phyloP scores from a whole-genome alignment of 768 basidiomycete species.

The Hysterangium stoloniferum region DNA sequence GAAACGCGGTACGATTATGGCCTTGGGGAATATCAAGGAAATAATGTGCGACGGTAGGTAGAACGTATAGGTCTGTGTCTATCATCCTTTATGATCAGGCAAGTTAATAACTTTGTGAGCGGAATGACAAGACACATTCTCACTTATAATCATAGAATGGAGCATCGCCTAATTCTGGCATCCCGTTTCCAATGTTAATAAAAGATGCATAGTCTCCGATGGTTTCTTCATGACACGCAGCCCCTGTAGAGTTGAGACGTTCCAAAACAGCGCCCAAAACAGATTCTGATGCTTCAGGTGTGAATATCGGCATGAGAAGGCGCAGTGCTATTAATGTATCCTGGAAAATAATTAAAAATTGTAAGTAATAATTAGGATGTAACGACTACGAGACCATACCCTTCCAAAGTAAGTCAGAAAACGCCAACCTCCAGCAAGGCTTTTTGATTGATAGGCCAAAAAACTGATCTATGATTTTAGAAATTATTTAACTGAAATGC shows the following conservation, averaged over 20 bases:
- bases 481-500: neutral
- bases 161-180: slow-evolving; percentile 29
- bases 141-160: slow-evolving; percentile 35
- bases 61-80: slow-evolving; percentile 35
- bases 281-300: slow-evolving; percentile 32
- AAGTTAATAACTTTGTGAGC: neutral
- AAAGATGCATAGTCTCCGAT: slow-evolving; percentile 35
- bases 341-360: slow-evolving; percentile 26
- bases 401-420: slow-evolving; percentile 29
- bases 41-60: slow-evolving; percentile 36
- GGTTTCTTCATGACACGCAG: slow-evolving; percentile 37
- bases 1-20: slow-evolving; percentile 27
- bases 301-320: slow-evolving; percentile 34
- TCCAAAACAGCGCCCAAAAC: slow-evolving; percentile 39
- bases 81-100: slow-evolving; percentile 26
- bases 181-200: slow-evolving; percentile 32
- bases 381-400: slow-evolving; percentile 15
- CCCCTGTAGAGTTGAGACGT: slow-evolving; percentile 33
- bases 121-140: neutral
- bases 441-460: slow-evolving; percentile 32
- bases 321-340: slow-evolving; percentile 37
- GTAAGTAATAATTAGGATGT: neutral
- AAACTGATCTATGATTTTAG: slow-evolving; percentile 27
- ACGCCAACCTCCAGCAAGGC: slow-evolving; percentile 38
- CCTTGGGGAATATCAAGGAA: slow-evolving; percentile 39